Conservation (phyloP, 768 basidiomycete species). For the Suillus discolor region DNA sequence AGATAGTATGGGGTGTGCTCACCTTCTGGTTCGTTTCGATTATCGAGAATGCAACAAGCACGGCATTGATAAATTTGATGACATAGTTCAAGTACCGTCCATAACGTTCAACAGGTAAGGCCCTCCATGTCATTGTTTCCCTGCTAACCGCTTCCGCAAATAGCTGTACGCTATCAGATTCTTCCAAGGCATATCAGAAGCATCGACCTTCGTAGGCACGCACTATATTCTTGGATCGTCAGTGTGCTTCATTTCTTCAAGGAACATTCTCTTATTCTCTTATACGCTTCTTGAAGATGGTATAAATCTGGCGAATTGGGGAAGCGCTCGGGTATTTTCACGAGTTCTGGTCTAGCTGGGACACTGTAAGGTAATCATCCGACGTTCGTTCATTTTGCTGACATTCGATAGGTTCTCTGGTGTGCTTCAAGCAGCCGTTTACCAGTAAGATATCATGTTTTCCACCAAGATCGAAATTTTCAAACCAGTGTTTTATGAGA, state of each 20-base stretch:
- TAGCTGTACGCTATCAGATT: slow-evolving; percentile 73
- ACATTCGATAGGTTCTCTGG: slow-evolving; percentile 57
- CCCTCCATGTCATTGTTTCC: not conserved
- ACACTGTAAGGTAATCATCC: slow-evolving; percentile 49
- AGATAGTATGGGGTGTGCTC: slow-evolving; percentile 65
- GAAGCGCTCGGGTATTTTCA: slow-evolving; percentile 73
- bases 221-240: slow-evolving; percentile 75
- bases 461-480: not conserved
- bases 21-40: slow-evolving; percentile 54
- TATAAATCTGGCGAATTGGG: slow-evolving; percentile 72
- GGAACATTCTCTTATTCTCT: not conserved
- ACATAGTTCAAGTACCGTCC: slow-evolving; percentile 55
- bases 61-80: not conserved
- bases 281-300: slow-evolving; percentile 46
- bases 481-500: slow-evolving; percentile 30
- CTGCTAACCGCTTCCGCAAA: slow-evolving; percentile 3
- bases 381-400: not conserved
- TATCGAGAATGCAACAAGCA: not conserved
- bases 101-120: slow-evolving; percentile 56
- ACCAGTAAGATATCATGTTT: slow-evolving; percentile 38
- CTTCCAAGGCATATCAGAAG: slow-evolving; percentile 72
- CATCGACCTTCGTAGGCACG: slow-evolving; percentile 77
- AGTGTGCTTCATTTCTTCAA: slow-evolving; percentile 36
- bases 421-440: slow-evolving; percentile 64
- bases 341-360: slow-evolving; percentile 60